Conservation (phyloP, 495 filamentous ascomycete genomes). For the Penicillium canariense region DNA sequence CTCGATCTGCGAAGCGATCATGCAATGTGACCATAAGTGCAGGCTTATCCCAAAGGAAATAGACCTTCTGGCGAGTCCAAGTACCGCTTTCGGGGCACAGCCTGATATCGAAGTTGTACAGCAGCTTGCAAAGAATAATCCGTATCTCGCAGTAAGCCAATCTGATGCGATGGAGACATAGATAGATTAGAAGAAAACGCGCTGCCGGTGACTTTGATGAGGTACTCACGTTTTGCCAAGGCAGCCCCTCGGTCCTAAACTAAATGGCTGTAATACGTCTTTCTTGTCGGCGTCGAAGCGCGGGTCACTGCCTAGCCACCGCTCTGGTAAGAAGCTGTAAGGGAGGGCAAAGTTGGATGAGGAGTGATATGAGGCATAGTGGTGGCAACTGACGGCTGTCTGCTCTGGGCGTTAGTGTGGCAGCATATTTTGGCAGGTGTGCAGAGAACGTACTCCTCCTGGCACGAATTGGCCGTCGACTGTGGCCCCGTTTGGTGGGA, state of each 20-base stretch:
- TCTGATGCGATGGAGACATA: slow-evolving; percentile 14
- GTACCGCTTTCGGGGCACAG: slow-evolving; percentile 29
- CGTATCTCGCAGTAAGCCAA: slow-evolving; percentile 58
- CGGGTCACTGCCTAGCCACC: slow-evolving; percentile 39
- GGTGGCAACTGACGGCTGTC: slow-evolving; percentile 33
- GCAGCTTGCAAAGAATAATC: slow-evolving; percentile 48
- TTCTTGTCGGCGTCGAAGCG: slow-evolving; percentile 33
- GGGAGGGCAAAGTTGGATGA: slow-evolving; percentile 36
- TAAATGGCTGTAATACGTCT: slow-evolving; percentile 43
- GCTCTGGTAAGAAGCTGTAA: slow-evolving; percentile 41
- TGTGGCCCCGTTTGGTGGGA: slow-evolving; percentile 28
- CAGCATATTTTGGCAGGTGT: not conserved
- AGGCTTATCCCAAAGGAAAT: slow-evolving; percentile 47
- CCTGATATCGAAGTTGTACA: slow-evolving; percentile 53
- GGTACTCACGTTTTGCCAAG: slow-evolving; percentile 41
- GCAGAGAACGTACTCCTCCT: slow-evolving; percentile 14
- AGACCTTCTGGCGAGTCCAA: slow-evolving; percentile 44
- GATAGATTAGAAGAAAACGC: not conserved
- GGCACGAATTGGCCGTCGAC: slow-evolving; percentile 36
- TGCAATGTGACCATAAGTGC: slow-evolving; percentile 29
- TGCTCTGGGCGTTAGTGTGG: slow-evolving; percentile 1
- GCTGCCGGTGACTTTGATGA: not conserved
- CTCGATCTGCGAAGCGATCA: slow-evolving; percentile 1
- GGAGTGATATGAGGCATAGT: slow-evolving; percentile 39
- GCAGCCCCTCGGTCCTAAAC: slow-evolving; percentile 41